These are phyloP conservation scores for Dillenia suffruticosa DNA, from an alignment of 164 flowering plant species.

Conservation along the genomic window DNA sequence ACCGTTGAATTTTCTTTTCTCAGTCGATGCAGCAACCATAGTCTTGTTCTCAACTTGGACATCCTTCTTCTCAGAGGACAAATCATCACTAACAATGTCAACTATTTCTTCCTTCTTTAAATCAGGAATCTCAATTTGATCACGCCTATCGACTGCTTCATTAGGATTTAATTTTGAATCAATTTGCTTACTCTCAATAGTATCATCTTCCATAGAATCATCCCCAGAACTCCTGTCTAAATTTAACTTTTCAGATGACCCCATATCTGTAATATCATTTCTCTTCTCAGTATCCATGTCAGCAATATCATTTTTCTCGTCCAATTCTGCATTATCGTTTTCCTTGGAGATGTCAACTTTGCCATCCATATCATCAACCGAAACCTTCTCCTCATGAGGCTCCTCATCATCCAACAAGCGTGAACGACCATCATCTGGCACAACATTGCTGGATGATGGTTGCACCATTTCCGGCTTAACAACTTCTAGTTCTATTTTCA, in stretches of 20 bases:
- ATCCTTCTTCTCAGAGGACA: slow-evolving; percentile 30
- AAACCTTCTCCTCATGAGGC: slow-evolving; percentile 46
- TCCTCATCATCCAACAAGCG: slow-evolving; percentile 63
- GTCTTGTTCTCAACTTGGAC: slow-evolving; percentile 26
- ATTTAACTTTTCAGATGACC: slow-evolving; percentile 60
- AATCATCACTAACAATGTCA: slow-evolving; percentile 37
- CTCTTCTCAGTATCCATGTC: too few relatives aligned
- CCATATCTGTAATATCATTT: slow-evolving; percentile 30
- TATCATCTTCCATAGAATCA: slow-evolving; percentile 89
- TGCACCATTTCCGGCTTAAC: slow-evolving; percentile 72
- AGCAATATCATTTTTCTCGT: too few relatives aligned
- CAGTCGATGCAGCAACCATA: slow-evolving; percentile 23
- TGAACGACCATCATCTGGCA: slow-evolving; percentile 52
- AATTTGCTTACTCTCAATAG: slow-evolving; percentile 53
- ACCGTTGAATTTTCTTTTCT: slow-evolving; percentile 79
- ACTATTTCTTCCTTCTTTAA: slow-evolving; percentile 41
- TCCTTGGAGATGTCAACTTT: slow-evolving; percentile 42
- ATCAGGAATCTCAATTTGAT: slow-evolving; percentile 30
- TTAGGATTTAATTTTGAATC: slow-evolving; percentile 44
- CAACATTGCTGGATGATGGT: slow-evolving; percentile 62
- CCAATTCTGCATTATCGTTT: slow-evolving; percentile 26
- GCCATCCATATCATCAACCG: slow-evolving; percentile 40
- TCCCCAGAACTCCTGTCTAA: slow-evolving; percentile 82
- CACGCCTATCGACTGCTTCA: slow-evolving; percentile 38
- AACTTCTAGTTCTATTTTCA: slow-evolving; percentile 75